Percentiles rank a stretch among this genome's conserved stretches.
These are phyloP conservation scores for Diphasiastrum complanatum DNA, from an alignment of 83 land plant species.

Conservation along the genomic window DNA sequence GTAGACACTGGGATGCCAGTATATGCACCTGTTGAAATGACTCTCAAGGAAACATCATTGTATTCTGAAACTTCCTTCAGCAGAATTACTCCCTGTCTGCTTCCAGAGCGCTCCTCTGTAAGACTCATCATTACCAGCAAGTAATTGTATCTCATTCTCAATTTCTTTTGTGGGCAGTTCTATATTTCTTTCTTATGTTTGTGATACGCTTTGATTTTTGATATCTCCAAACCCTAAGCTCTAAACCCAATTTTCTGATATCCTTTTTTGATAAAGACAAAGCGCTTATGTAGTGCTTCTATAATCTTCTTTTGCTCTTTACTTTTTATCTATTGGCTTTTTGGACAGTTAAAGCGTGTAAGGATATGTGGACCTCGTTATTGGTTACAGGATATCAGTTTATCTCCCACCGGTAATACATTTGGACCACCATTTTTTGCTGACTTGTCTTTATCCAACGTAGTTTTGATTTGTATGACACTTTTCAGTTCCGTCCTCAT, in stretches of 20 bases:
- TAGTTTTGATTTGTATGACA: not conserved
- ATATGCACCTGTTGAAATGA: slow-evolving; percentile 88
- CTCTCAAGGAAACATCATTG: slow-evolving; percentile 52
- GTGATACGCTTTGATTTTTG: no score
- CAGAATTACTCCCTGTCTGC: slow-evolving; percentile 86
- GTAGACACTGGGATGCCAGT: slow-evolving; percentile 95
- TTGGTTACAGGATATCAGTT: slow-evolving; percentile 85
- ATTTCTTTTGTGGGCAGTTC: not conserved
- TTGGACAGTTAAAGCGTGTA: slow-evolving; percentile 68
- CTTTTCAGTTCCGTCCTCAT: not conserved
- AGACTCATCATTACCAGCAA: slow-evolving; percentile 25
- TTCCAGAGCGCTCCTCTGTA: slow-evolving; percentile 84
- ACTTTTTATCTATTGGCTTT: not conserved
- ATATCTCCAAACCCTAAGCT: no score
- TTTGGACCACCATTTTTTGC: not conserved
- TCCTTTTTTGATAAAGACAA: no score
- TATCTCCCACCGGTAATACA: slow-evolving; percentile 54
- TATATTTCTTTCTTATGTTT: not conserved
- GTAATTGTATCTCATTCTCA: not conserved
- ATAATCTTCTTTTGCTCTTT: no score
- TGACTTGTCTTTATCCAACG: not conserved
- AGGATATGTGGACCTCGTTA: slow-evolving; percentile 95
- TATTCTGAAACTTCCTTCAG: slow-evolving; percentile 77
- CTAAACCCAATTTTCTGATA: no score
- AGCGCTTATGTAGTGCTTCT: no score